Conservation (phyloP, 768 basidiomycete species). For the Termitomyces sp. region DNA sequence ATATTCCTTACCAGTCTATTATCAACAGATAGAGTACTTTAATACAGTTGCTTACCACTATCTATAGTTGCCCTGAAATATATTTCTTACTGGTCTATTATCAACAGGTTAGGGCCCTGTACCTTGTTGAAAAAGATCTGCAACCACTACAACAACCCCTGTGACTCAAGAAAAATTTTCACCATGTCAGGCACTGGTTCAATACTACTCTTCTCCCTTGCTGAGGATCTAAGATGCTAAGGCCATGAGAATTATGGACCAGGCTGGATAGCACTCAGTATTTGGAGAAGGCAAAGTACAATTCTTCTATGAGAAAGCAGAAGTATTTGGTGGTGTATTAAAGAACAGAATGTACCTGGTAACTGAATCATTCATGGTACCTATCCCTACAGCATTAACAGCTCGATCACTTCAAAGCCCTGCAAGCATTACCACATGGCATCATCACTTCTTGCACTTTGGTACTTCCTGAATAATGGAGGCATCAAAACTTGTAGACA, state of each 20-base stretch:
- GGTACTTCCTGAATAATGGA: background rate
- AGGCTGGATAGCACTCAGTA: background rate
- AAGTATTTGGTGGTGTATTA: background rate
- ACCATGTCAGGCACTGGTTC: too few relatives aligned
- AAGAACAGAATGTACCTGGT: background rate
- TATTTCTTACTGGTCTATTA: too few relatives aligned
- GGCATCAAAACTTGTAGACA: background rate
- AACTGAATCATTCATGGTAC: background rate
- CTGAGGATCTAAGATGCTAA: too few relatives aligned
- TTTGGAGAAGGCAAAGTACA: background rate
- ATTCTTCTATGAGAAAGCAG: background rate
- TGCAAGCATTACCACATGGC: background rate
- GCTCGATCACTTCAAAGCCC: background rate
- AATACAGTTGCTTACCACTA: too few relatives aligned
- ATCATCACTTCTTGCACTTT: background rate
- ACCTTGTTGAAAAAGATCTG: too few relatives aligned
- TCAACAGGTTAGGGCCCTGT: too few relatives aligned
- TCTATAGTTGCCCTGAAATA: too few relatives aligned
- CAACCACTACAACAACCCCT: too few relatives aligned
- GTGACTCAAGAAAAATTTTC: too few relatives aligned
- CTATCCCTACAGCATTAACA: background rate
- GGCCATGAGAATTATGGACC: background rate
- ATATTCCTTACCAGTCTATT: too few relatives aligned
- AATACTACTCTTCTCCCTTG: too few relatives aligned
- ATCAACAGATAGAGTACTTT: too few relatives aligned